Evolutionary conservation across 495 filamentous ascomycete species (phyloP).

Genomic region (Bacidia gigantensis): DNA sequence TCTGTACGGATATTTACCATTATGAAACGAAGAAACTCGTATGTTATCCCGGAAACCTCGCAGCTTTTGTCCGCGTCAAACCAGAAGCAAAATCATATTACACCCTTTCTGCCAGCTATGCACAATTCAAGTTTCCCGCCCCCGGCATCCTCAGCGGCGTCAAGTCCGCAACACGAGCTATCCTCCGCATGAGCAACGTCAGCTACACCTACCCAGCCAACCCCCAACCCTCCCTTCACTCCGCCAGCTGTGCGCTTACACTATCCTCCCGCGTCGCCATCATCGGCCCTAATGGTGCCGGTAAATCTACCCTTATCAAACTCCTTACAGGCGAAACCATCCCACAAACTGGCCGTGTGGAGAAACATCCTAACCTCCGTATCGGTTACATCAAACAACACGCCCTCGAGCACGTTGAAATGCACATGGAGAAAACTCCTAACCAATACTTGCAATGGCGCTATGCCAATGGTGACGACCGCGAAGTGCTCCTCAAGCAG

Average conservation of each 20-base stretch:
- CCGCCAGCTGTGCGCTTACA: slow-evolving; percentile 72
- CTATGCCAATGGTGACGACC: slow-evolving; percentile 91
- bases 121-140: slow-evolving; percentile 95
- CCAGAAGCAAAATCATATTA: slow-evolving; percentile 99
- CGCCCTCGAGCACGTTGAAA: slow-evolving; percentile 96
- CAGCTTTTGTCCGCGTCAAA: slow-evolving; percentile 77
- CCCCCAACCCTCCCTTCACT: slow-evolving; percentile 69
- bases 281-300: slow-evolving; percentile 93
- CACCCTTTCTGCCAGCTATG: slow-evolving; percentile 76
- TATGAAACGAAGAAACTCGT: slow-evolving; percentile 97
- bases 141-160: slow-evolving; percentile 90
- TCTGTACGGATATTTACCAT: slow-evolving; percentile 98
- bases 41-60: slow-evolving; percentile 88
- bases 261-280: slow-evolving; percentile 91
- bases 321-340: slow-evolving; percentile 90
- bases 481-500: slow-evolving; percentile 95
- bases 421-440: slow-evolving; percentile 98
- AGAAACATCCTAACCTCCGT: slow-evolving; percentile 97
- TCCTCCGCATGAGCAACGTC: slow-evolving; percentile 86
- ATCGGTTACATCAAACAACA: slow-evolving; percentile 99
- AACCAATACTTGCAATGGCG: slow-evolving; percentile 99
- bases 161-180: slow-evolving; percentile 83
- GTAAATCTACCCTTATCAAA: slow-evolving; percentile 97
- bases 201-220: slow-evolving; percentile 83
- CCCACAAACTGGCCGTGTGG: slow-evolving; percentile 74